Evolutionary conservation across 2,329 filamentous ascomycete genomes (phyloP).

Genomic region (Macrophomina pseudophaseolina): DNA sequence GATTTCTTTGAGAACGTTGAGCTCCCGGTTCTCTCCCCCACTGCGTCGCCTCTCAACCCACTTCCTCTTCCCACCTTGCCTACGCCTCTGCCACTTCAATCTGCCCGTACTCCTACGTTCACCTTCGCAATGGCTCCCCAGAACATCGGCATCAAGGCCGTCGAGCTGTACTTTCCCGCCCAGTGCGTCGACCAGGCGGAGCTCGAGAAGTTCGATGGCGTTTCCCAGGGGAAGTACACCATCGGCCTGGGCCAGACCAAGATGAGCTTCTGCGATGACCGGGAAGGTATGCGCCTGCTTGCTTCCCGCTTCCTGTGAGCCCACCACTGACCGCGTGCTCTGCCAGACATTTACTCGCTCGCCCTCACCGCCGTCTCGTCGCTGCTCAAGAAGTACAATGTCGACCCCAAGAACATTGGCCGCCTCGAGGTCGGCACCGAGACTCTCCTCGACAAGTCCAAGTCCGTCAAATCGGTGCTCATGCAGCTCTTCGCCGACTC

Average conservation of each 20-base stretch:
- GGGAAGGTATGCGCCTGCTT: conserved; percentile 50
- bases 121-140: conserved; percentile 48
- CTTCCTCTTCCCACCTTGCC: conserved; percentile 26
- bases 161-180: conserved; percentile 61
- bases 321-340: conserved; percentile 22
- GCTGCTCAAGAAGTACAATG: conserved; percentile 58
- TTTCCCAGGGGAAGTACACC: conserved; percentile 58
- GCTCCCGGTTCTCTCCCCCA: not conserved
- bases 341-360: conserved; percentile 59
- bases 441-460: conserved; percentile 61
- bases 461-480: conserved; percentile 60
- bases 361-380: conserved; percentile 58
- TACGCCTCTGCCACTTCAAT: conserved; percentile 33
- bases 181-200: conserved; percentile 61
- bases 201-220: conserved; percentile 61
- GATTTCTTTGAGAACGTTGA: conserved; percentile 14
- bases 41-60: conserved; percentile 12
- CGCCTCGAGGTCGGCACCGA: conserved; percentile 60
- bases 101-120: conserved; percentile 9
- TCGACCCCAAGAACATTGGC: conserved; percentile 57
- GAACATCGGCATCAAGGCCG: conserved; percentile 60
- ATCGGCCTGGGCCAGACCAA: conserved; percentile 61
- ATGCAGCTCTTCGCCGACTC: conserved; percentile 58
- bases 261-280: conserved; percentile 62
- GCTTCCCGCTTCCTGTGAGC: not conserved